Evolutionary conservation across 345 rosid species (phyloP), one percentile per base, ranked within the genome.

Genomic region (Populus deltoides): DNA sequence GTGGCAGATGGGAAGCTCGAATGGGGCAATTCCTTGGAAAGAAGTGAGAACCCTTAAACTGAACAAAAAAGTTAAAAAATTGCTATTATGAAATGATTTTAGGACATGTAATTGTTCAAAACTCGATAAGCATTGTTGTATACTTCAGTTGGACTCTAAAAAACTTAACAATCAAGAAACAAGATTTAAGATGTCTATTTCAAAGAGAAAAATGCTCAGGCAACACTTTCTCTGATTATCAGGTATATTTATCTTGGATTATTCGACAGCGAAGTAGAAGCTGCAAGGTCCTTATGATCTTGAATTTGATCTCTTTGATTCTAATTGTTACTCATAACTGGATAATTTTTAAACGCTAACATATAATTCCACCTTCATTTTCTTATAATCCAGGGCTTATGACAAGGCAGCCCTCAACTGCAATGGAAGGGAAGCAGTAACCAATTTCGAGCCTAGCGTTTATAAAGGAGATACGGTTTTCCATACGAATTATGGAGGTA

Each of bases 221-320:
- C 72, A 62, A 53, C 69, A 16, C 18, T 66, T 68, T 73, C 66
- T 67, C 55, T 67, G 38, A 36, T 47, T 22, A 49, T 10, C 96
- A 94, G 98, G 97, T 90, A 90, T 94, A 85, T 89, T 18, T 94
- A 94, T 86, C 98, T 94, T 85, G 97, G 94, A 90, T 90, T 92
- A 80, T 94, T 94, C 93, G 90, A 90, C 92, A 91, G 85, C 81
- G 93, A 94, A 90, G 96, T 89, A 85, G 94, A 91, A 87, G 98
- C 97, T 89, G 98, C 97, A 88, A 94, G 97, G 97, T 91, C 91
- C 85, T 86, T 79, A 80, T 86, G 91, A 91, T 89, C 86, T 83
- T 79, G 80, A 82, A 79, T 85, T 74, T 82, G 84, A 70, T 81
- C 79, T 76, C 76, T 65, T 36, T 7, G 6, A 11, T 66, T 31